phyloP scores from a whole-genome alignment of 2,329 filamentous ascomycete species.

The Alternaria triticina region DNA sequence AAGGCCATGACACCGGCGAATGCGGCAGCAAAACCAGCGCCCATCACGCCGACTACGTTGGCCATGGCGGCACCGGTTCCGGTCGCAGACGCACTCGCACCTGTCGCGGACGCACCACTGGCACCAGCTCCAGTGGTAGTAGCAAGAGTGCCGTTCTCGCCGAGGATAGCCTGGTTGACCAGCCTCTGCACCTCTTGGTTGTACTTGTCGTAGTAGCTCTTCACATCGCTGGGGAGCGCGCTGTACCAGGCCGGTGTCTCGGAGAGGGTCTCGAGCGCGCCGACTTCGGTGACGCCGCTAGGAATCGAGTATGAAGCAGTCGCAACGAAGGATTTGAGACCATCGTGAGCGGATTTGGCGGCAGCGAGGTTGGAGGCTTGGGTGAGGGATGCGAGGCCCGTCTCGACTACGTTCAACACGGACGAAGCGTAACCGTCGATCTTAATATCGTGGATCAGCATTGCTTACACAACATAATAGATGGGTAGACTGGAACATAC shows the following conservation, averaged over 20 bases:
- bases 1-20: conserved; percentile 31
- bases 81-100: neutral
- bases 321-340: conserved; percentile 27
- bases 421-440: conserved; percentile 21
- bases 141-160: conserved; percentile 9
- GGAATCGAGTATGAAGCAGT: conserved; percentile 28
- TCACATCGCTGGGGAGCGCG: conserved; percentile 31
- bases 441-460: conserved; percentile 1
- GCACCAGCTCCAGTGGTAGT: neutral
- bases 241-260: conserved; percentile 28
- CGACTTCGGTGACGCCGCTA: conserved; percentile 19
- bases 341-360: conserved; percentile 23
- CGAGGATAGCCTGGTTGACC: conserved; percentile 19
- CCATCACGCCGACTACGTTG: conserved; percentile 16
- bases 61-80: conserved; percentile 11
- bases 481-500: conserved; percentile 10
- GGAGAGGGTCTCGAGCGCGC: conserved; percentile 21
- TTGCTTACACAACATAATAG: neutral
- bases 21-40: conserved; percentile 26
- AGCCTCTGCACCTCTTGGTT: conserved; percentile 24
- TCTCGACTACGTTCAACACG: conserved; percentile 17
- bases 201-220: conserved; percentile 31
- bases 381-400: conserved; percentile 20
- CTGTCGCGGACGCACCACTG: conserved; percentile 1
- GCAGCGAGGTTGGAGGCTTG: conserved; percentile 15